These are phyloP conservation scores for Trichoderma sp. DNA, from an alignment of 2,329 filamentous ascomycete genomes.

Conservation along the genomic window DNA sequence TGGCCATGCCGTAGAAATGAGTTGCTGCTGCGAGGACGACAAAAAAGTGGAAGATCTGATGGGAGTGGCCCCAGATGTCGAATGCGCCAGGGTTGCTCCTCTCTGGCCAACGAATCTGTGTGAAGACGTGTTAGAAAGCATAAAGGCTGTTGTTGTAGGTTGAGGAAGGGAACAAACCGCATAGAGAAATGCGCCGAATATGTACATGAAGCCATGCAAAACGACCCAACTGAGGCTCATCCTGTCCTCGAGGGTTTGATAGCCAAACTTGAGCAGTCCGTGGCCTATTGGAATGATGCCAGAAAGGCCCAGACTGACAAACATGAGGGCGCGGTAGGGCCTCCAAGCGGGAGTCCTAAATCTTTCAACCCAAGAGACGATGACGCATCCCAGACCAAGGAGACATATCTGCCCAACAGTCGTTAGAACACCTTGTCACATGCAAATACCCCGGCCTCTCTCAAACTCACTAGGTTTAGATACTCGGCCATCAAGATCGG, in stretches of 20 bases:
- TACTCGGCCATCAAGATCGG: slow-evolving; percentile 66
- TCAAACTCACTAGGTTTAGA: slow-evolving; percentile 63
- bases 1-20: slow-evolving; percentile 77
- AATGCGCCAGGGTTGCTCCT: slow-evolving; percentile 72
- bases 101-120: slow-evolving; percentile 78
- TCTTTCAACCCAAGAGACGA: slow-evolving; percentile 73
- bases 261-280: slow-evolving; percentile 65
- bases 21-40: slow-evolving; percentile 78
- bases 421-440: slow-evolving; percentile 15
- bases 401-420: slow-evolving; percentile 62
- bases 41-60: slow-evolving; percentile 93
- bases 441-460: not conserved
- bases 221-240: slow-evolving; percentile 82
- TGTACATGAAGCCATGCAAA: slow-evolving; percentile 78
- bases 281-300: slow-evolving; percentile 82
- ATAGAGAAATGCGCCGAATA: slow-evolving; percentile 81
- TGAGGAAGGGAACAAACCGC: slow-evolving; percentile 54
- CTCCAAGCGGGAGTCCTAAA: slow-evolving; percentile 84
- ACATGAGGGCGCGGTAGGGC: slow-evolving; percentile 84
- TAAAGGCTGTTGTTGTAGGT: not conserved
- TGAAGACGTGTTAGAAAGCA: not conserved
- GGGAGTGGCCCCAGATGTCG: slow-evolving; percentile 89
- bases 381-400: slow-evolving; percentile 72
- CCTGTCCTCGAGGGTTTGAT: slow-evolving; percentile 61
- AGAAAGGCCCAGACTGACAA: slow-evolving; percentile 80